Base-by-base conservation (phyloP, 441 rosid species). In the Eruca vesicaria region DNA sequence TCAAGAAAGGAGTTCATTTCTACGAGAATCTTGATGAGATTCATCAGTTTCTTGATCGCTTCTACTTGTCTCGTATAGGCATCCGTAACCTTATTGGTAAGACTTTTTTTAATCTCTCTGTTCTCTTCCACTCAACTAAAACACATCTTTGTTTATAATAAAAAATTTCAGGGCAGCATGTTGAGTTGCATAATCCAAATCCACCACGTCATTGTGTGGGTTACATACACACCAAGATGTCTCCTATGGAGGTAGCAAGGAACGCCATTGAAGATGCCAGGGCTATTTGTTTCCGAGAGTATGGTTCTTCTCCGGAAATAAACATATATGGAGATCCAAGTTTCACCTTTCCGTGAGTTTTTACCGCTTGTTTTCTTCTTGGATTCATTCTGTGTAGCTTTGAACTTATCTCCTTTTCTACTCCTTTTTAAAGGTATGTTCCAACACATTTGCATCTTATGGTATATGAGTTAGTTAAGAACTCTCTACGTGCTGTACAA, bases 401-500 rank as follows among this genome's bases (percentile, higher is more conserved):
- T 61, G 18, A 66, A 69, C 26, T 56, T 31, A 63, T 55, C 14
- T 61, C 18, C 56, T 72, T 78, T 19, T 66, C 66, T 66, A 45
- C 59, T 35, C 29, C 19, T 26, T 59, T 11, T 43, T 11, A 52
- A 81, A 95, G 99, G 76, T 95, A 96, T 63, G 98, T 96, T 35
- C 98, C 97, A 23, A 73, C 94, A 21, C 99, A 93, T 79, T 90
- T 96, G 86, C 97, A 96, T 64, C 89, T 91, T 41, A 96, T 96
- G 99, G 90, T 90, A 56, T 96, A 87, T 69, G 99, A 96, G 88
- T 77, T 96, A 87, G 99, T 93, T 57, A 96, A 96, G 90, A 96
- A 96, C 84, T 93, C 98, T 12, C 80, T 96, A 70, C 96, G 97
- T 60, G 97, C 98, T 75, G 97, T 96, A 62, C 97, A 96, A 85